Evolutionary conservation across 345 rosid genomes (phyloP).

Genomic region (Balakata baccata): DNA sequence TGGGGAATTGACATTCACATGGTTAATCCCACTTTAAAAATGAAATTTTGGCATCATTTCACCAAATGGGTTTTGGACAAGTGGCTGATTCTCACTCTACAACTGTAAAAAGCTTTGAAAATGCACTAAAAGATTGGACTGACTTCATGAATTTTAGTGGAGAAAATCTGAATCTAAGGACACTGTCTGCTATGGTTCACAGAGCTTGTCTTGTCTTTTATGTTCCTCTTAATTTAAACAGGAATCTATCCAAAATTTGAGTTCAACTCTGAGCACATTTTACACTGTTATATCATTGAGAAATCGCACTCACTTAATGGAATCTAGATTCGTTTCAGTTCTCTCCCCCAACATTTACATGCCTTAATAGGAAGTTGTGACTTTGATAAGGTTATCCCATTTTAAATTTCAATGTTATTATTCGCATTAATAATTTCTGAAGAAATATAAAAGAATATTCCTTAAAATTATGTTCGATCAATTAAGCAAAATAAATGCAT

Average conservation of each 20-base stretch:
- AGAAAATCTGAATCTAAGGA: constrained; percentile 23
- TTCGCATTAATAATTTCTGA: no score
- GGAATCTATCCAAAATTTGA: constrained; percentile 15
- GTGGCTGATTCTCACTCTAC: constrained; percentile 22
- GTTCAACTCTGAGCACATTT: no score
- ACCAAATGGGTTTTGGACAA: constrained; percentile 25
- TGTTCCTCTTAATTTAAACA: constrained; percentile 13
- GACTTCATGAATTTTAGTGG: constrained; percentile 12
- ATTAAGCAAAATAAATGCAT: no score
- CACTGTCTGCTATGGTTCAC: constrained; percentile 33
- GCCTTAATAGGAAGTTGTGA: neutral
- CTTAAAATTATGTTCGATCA: no score
- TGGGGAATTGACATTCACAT: constrained; percentile 18
- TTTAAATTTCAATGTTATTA: no score
- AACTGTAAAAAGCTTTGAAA: constrained; percentile 2
- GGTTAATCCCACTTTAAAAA: constrained; percentile 5
- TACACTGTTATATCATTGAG: neutral
- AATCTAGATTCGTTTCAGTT: constrained; percentile 13
- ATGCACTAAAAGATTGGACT: constrained; percentile 15
- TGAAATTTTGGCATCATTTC: neutral
- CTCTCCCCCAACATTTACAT: constrained; percentile 6
- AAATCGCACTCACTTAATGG: neutral
- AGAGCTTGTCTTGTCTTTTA: constrained; percentile 37
- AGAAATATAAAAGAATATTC: no score
- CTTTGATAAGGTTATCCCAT: no score